Evolutionary conservation across 2,329 filamentous ascomycete species (phyloP), one percentile per base, ranked within the genome.

Genomic region (Monosporascus sp.): DNA sequence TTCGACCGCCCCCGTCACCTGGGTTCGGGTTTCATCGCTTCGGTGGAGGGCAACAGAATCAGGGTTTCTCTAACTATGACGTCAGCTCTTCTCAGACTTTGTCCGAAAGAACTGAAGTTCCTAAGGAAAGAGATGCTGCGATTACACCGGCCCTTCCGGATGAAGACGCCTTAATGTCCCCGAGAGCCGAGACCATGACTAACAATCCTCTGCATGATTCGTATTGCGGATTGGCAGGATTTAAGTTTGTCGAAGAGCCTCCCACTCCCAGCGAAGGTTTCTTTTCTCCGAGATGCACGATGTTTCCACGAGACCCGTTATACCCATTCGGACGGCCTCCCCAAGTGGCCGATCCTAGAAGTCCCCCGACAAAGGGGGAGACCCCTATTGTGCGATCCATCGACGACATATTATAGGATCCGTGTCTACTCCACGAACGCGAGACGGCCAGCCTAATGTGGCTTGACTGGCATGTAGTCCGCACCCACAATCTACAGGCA

Each of bases 321-420:
- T 73, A 69, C 47, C 72, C 78, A 2, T 82, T 82, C 58, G 76
- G 74, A 45, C 74, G 77, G 38, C 80, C 79, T 11, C 62, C 72
- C 3, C 77, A 80, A 56, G 70, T 75, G 11, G 76, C 75, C 16
- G 87, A 92, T 65, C 89, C 89, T 16, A 75, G 89, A 61, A 91
- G 88, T 66, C 88, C 88, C 17, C 86, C 87, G 0, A 88, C 86
- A 14, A 83, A 81, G 63, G 88, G 88, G 40, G 86, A 88, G 67
- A 84, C 83, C 54, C 87, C 88, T 3, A 91, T 93, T 56, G 83
- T 85, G 50, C 78, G 88, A 53, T 91, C 86, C 54, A 93, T 93
- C 63, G 86, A 89, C 67, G 88, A 91, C 64, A 76, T 91, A 50
- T 74, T 92, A 70, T 91, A 78, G 76, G 50, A 19, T 24, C 14